Conservation (phyloP, 345 rosid species). For the Turnera subulata region DNA sequence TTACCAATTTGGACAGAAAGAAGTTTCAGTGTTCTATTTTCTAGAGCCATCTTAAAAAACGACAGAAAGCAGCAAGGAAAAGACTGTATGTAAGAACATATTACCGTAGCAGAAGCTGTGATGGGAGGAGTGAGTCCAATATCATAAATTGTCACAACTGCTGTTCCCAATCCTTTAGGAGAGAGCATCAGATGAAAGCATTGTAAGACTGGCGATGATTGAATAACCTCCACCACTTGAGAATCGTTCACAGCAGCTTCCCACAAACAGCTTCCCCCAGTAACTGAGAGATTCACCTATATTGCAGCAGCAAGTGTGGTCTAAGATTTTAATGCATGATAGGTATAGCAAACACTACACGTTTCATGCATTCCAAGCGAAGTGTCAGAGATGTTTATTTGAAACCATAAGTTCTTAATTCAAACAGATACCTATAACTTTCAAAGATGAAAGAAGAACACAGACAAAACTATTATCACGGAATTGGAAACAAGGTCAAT, state of each 20-base stretch:
- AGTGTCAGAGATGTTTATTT: background rate
- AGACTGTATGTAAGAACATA: conserved; percentile 5
- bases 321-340: background rate
- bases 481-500: too few relatives aligned
- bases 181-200: conserved; percentile 67
- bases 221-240: conserved; percentile 71
- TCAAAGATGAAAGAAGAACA: background rate
- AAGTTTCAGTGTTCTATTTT: background rate
- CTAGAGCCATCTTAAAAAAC: too few relatives aligned
- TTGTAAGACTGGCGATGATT: conserved; percentile 59
- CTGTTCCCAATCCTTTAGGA: conserved; percentile 82
- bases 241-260: conserved; percentile 79
- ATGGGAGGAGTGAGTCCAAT: conserved; percentile 75
- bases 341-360: too few relatives aligned
- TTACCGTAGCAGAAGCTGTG: conserved; percentile 72
- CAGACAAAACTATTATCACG: too few relatives aligned
- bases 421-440: background rate
- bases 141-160: conserved; percentile 69
- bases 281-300: conserved; percentile 79
- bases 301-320: conserved; percentile 1
- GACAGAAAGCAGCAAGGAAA: background rate
- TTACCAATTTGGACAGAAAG: background rate
- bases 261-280: conserved; percentile 90
- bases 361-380: too few relatives aligned
- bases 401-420: background rate